Evolutionary conservation across 2,329 filamentous ascomycete genomes (phyloP).

Genomic region (Elsinoe batatas): DNA sequence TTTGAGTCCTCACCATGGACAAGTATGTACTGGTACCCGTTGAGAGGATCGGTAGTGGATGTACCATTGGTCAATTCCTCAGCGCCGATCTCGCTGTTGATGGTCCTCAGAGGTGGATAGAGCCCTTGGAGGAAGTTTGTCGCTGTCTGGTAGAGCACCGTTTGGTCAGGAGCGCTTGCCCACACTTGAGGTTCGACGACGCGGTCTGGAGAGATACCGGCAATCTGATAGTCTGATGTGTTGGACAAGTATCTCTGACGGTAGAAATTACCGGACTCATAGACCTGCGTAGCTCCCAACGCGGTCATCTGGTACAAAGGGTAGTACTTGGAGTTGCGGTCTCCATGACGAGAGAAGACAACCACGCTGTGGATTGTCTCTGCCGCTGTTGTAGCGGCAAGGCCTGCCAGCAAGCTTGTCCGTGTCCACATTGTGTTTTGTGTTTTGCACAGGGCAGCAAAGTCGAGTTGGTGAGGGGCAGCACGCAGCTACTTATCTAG

Average conservation of each 20-base stretch:
- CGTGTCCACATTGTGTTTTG: constrained; percentile 9
- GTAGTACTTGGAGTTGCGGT: constrained; percentile 69
- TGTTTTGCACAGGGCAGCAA: background rate
- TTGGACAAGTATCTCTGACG: constrained; percentile 62
- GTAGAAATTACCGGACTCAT: constrained; percentile 63
- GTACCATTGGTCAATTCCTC: constrained; percentile 64
- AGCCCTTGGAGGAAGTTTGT: constrained; percentile 73
- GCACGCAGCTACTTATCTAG: constrained; percentile 22
- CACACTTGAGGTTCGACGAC: constrained; percentile 62
- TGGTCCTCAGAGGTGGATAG: constrained; percentile 57
- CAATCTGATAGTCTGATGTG: constrained; percentile 51
- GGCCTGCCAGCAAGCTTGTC: constrained; percentile 19
- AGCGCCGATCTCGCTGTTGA: constrained; percentile 19
- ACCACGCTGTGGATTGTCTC: constrained; percentile 74
- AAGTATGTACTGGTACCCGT: constrained; percentile 77
- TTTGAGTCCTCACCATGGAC: constrained; percentile 45
- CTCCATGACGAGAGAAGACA: constrained; percentile 83
- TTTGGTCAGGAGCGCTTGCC: constrained; percentile 61
- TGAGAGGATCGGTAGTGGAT: constrained; percentile 55
- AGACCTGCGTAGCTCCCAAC: constrained; percentile 68
- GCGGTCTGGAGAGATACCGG: constrained; percentile 54
- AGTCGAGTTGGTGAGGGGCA: constrained; percentile 11
- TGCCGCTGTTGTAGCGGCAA: constrained; percentile 22
- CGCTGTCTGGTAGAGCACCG: constrained; percentile 70
- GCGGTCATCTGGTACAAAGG: constrained; percentile 64